Percentiles rank a stretch among this genome's conserved stretches.
These are phyloP conservation scores for Grosmannia serpens DNA, from an alignment of 2,329 filamentous ascomycete species.

Conservation along the genomic window DNA sequence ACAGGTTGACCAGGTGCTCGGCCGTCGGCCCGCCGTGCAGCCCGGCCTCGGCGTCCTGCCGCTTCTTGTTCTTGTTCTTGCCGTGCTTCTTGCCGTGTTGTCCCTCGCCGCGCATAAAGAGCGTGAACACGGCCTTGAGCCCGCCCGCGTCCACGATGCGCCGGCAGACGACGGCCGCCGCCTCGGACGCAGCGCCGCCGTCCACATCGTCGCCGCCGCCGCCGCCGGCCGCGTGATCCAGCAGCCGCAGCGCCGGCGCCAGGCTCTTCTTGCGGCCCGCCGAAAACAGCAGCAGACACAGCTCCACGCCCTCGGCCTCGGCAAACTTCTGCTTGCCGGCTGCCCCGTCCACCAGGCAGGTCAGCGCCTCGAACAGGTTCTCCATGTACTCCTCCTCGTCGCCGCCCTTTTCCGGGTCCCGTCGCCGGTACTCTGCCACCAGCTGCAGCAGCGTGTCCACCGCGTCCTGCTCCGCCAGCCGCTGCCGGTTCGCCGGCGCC, in stretches of 20 bases:
- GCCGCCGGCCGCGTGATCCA: slow-evolving; percentile 67
- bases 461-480: slow-evolving; percentile 55
- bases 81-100: not conserved
- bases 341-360: slow-evolving; percentile 63
- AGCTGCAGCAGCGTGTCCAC: slow-evolving; percentile 74
- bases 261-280: slow-evolving; percentile 57
- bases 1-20: slow-evolving; percentile 77
- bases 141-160: slow-evolving; percentile 73
- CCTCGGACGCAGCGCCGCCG: slow-evolving; percentile 26
- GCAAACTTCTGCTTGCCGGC: slow-evolving; percentile 69
- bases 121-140: slow-evolving; percentile 71
- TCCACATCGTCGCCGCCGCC: not conserved
- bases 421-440: slow-evolving; percentile 71
- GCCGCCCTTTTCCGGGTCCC: slow-evolving; percentile 72
- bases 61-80: not conserved
- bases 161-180: slow-evolving; percentile 49
- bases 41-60: not conserved
- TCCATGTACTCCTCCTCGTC: slow-evolving; percentile 93
- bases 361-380: slow-evolving; percentile 80
- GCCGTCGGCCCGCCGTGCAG: slow-evolving; percentile 51
- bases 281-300: slow-evolving; percentile 75
- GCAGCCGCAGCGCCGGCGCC: slow-evolving; percentile 53
- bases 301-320: slow-evolving; percentile 82
- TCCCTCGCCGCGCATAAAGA: slow-evolving; percentile 67
- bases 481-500: slow-evolving; percentile 51